Evolutionary conservation across 257 asterid species (phyloP), one percentile per base, ranked within the genome.

Genomic region (Rehmannia glutinosa): DNA sequence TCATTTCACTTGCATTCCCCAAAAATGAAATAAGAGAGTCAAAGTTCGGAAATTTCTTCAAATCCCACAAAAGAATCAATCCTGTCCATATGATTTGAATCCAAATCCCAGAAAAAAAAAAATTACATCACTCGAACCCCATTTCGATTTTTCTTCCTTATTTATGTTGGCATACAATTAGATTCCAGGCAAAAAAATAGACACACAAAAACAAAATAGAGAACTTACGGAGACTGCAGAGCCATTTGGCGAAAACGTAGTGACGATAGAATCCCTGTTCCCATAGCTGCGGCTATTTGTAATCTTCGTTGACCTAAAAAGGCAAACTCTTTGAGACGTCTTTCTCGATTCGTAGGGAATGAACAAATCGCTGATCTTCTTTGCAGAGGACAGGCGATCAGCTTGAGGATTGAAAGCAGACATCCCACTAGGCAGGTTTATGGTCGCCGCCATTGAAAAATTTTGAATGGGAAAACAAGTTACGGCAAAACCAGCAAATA

Each of bases 211-310:
- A 66, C 33, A 32, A 56, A 12, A 24, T 0, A 25, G 47, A 15
- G 32, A 50, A 24, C 90, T 81, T 68, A 93, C 97, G 38, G 79
- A 13, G 55, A 81, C 39, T 5, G 78, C 69, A 50, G 92, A 79
- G 72, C 85, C 83, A 73, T 80, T 80, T 1, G 74, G 71, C 11
- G 84, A 64, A 53, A 73, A 68, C 38, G 75, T 45, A 55, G 75
- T 73, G 57, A 70, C 56, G 21, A 50, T 65, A 21, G 67, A 58
- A 57, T 69, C 80, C 60, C 25, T 23, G 70, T 56, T 60, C 8
- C 63, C 77, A 30, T 70, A 59, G 43, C 68, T 42, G 74, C 66
- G 41, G 51, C 57, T 17, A 15, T 30, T 60, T 47, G 41, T 27
- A 17, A 58, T 33, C 66, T 19, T 73, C 8, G 78, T 58, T 30